A percentile compares a stretch with the other conserved stretches of the same genome.
phyloP scores from a whole-genome alignment of 1,139 yeast genomes.

The Diutina pseudorugosa region DNA sequence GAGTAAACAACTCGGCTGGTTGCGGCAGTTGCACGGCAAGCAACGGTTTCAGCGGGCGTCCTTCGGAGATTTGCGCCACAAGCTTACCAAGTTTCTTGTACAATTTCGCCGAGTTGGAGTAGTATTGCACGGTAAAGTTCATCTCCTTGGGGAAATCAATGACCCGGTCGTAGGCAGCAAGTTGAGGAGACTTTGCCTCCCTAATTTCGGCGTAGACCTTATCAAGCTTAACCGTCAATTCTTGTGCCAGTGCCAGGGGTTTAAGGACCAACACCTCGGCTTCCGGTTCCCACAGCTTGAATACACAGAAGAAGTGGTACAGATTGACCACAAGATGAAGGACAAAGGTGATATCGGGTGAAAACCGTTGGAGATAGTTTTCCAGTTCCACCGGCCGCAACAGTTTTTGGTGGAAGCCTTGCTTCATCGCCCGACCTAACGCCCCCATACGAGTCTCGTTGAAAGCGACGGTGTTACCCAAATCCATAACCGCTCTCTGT shows the following conservation, averaged over 20 bases:
- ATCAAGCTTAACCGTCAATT: conserved; percentile 38
- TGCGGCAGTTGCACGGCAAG: conserved; percentile 68
- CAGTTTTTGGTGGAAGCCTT: conserved; percentile 66
- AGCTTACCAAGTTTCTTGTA: conserved; percentile 42
- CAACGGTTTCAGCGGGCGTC: conserved; percentile 54
- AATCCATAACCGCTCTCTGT: conserved; percentile 65
- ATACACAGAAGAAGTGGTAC: conserved; percentile 61
- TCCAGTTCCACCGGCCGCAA: conserved; percentile 34
- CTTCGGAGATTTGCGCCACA: conserved; percentile 49
- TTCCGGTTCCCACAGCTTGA: conserved; percentile 50
- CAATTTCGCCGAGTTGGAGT: conserved; percentile 36
- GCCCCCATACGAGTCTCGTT: conserved; percentile 66
- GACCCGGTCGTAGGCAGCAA: conserved; percentile 29
- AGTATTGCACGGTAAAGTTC: conserved; percentile 41
- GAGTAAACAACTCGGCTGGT: conserved; percentile 27
- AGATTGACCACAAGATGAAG: conserved; percentile 67
- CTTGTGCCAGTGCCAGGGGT: conserved; percentile 61
- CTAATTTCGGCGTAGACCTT: conserved; percentile 44
- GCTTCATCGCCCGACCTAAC: conserved; percentile 75
- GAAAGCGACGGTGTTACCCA: conserved; percentile 65
- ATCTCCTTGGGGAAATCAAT: conserved; percentile 41
- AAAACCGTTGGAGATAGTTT: conserved; percentile 40
- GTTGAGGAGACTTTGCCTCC: conserved; percentile 31
- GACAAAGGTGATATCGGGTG: conserved; percentile 53
- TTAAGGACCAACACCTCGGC: conserved; percentile 51